A percentile compares a stretch with the other conserved stretches of the same genome.
These are phyloP conservation scores for Chamaecrista fasciculata DNA, from an alignment of 306 rosid species.

Conservation along the genomic window DNA sequence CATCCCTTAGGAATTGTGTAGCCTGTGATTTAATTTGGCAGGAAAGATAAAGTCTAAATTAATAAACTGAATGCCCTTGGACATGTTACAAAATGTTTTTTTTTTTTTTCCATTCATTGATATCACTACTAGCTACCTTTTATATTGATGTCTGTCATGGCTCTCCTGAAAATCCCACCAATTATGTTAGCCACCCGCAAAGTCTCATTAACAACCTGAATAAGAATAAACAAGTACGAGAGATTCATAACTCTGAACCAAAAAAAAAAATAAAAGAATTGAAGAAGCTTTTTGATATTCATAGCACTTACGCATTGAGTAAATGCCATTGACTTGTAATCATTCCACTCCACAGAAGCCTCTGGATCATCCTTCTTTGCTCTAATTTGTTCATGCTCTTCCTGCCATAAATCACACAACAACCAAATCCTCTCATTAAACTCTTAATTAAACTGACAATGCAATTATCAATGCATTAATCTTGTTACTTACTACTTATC, in stretches of 20 bases:
- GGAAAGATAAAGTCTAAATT: background rate
- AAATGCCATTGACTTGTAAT: constrained; percentile 91
- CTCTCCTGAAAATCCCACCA: constrained; percentile 81
- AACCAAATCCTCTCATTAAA: background rate
- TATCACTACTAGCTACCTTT: constrained; percentile 49
- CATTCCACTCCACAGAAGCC: constrained; percentile 66
- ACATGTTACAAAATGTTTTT: background rate
- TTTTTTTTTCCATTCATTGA: too few relatives aligned
- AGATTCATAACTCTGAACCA: background rate
- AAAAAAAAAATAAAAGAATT: background rate
- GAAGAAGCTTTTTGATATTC: background rate
- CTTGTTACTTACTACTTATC: background rate
- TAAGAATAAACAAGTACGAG: background rate
- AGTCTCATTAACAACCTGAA: constrained; percentile 89
- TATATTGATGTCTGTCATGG: constrained; percentile 66
- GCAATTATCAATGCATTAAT: background rate
- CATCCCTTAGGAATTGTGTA: constrained; percentile 94
- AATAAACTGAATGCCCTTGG: background rate
- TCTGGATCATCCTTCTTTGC: constrained; percentile 47
- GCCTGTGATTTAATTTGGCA: constrained; percentile 37
- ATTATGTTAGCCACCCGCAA: constrained; percentile 77
- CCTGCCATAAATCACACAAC: constrained; percentile 51
- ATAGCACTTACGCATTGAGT: constrained; percentile 77
- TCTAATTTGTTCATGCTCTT: constrained; percentile 78
- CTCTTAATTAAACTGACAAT: background rate